A percentile compares a stretch with the other conserved stretches of the same genome.
Evolutionary conservation across 306 rosid species (phyloP).

Genomic region (Fagus sylvatica): DNA sequence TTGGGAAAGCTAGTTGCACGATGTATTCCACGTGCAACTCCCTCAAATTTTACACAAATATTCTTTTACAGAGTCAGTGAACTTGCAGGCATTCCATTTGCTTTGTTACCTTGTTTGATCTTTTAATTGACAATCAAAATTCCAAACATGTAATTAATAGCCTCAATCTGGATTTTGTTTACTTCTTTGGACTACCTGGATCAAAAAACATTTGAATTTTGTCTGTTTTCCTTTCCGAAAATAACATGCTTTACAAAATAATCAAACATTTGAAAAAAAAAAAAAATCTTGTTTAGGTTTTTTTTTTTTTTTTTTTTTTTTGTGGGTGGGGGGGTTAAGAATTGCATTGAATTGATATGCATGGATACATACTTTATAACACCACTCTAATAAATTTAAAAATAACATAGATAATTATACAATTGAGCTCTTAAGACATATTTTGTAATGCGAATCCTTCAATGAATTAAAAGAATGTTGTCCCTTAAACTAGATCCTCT

Average conservation of each 20-base stretch:
- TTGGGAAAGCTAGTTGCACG: conserved; percentile 41
- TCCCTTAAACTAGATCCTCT: conserved; percentile 25
- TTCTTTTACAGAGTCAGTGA: not conserved
- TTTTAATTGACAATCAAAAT: not conserved
- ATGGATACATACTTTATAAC: too few species aligned
- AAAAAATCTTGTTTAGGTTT: too few species aligned
- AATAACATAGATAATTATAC: too few species aligned
- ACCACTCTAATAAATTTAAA: too few species aligned
- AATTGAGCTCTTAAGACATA: too few species aligned
- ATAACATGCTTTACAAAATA: not conserved
- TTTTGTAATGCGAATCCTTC: not conserved
- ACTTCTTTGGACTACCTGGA: not conserved
- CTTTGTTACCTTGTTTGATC: not conserved
- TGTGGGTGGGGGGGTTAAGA: too few species aligned
- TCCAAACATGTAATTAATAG: not conserved
- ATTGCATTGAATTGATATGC: too few species aligned
- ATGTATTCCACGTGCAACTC: conserved; percentile 24
- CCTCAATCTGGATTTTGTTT: not conserved
- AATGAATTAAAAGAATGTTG: not conserved
- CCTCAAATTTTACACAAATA: not conserved
- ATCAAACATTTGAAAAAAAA: not conserved
- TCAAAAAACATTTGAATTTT: not conserved
- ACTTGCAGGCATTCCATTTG: conserved; percentile 12
- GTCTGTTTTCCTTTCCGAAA: not conserved
- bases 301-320: not conserved